phyloP scores from a whole-genome alignment of 495 filamentous ascomycete genomes.

The Annulohypoxylon nitens region DNA sequence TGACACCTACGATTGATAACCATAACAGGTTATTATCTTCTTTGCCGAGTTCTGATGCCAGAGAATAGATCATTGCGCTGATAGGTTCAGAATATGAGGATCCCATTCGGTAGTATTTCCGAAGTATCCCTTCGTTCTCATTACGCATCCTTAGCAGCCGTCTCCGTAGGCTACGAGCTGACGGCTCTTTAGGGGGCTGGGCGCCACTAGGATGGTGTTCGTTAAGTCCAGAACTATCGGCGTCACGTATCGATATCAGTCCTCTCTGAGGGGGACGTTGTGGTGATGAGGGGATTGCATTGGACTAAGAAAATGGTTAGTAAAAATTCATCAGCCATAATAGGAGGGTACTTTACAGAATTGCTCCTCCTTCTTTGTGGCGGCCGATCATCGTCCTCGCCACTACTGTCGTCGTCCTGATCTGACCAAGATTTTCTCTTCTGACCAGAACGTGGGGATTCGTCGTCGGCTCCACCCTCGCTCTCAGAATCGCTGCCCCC shows the following conservation, averaged over 20 bases:
- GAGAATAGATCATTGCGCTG: conserved; percentile 90
- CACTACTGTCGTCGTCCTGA: conserved; percentile 74
- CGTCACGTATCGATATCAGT: conserved; percentile 61
- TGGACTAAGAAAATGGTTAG: conserved; percentile 67
- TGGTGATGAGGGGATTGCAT: conserved; percentile 64
- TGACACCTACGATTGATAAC: conserved; percentile 92
- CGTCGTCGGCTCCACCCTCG: conserved; percentile 56
- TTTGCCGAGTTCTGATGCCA: conserved; percentile 92
- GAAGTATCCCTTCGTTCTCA: conserved; percentile 79
- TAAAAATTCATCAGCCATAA: conserved; percentile 19
- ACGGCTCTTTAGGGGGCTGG: conserved; percentile 71
- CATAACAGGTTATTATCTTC: conserved; percentile 98
- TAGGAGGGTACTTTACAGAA: conserved; percentile 68
- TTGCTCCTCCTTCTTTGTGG: conserved; percentile 86
- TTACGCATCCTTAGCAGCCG: conserved; percentile 78
- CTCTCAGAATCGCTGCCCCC: conserved; percentile 64
- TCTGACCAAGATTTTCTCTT: conserved; percentile 92
- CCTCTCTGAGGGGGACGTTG: conserved; percentile 64
- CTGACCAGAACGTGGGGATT: conserved; percentile 57
- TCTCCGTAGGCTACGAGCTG: conserved; percentile 75
- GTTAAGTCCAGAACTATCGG: conserved; percentile 55
- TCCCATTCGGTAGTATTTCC: conserved; percentile 85
- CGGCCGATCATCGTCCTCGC: conserved; percentile 77
- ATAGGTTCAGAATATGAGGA: conserved; percentile 95
- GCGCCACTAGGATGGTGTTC: conserved; percentile 66